Percentiles rank a stretch among this genome's conserved stretches.
phyloP scores from a whole-genome alignment of 306 rosid genomes.

The Coriaria nepalensis region DNA sequence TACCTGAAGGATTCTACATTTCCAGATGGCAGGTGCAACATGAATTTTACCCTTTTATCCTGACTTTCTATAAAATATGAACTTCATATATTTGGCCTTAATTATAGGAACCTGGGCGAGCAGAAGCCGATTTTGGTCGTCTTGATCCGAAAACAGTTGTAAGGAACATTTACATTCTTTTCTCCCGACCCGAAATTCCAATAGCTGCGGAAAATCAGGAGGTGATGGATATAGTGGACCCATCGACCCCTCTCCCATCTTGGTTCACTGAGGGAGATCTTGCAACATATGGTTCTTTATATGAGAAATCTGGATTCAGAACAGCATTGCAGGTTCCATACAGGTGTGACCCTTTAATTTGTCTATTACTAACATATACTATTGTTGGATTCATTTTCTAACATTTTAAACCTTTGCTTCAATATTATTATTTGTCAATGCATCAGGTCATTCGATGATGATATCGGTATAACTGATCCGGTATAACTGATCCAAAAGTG shows the following conservation, averaged over 20 bases:
- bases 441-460: constrained; percentile 42
- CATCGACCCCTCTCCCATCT: constrained; percentile 56
- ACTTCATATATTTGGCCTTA: too few species aligned
- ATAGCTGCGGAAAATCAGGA: constrained; percentile 60
- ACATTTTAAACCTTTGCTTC: too few species aligned
- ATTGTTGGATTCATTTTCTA: too few species aligned
- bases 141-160: constrained; percentile 53
- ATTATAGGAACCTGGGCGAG: constrained; percentile 57
- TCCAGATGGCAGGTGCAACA: constrained; percentile 51
- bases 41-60: neutral
- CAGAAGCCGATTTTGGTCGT: constrained; percentile 80
- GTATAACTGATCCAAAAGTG: constrained; percentile 27
- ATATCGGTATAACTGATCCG: constrained; percentile 24
- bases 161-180: constrained; percentile 58
- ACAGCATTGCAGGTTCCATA: constrained; percentile 64
- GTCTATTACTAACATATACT: too few species aligned
- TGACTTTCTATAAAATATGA: too few species aligned
- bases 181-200: constrained; percentile 62
- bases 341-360: too few species aligned
- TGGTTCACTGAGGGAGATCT: constrained; percentile 81
- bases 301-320: constrained; percentile 64
- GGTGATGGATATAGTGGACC: constrained; percentile 76
- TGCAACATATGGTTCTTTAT: constrained; percentile 40
- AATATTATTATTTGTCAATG: too few species aligned
- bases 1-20: constrained; percentile 72